Evolutionary conservation across 2,329 filamentous ascomycete species (phyloP), one percentile per base, ranked within the genome.

Genomic region (Raffaelea ambrosiae): DNA sequence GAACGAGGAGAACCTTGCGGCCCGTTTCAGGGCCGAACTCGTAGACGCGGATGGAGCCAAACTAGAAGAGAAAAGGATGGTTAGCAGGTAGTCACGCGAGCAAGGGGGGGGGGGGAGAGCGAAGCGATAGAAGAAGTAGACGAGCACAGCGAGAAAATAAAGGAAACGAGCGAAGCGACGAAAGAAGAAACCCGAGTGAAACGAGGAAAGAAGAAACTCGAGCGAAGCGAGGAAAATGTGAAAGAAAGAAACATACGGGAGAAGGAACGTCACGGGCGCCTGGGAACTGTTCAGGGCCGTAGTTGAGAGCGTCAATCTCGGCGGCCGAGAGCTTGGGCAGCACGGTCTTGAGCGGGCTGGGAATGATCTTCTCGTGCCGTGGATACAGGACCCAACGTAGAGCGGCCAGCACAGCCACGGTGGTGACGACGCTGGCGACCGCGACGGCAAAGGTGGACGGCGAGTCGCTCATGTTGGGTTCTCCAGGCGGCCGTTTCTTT

Each of bases 1-100:
- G 88, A 9, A 95, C 72, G 31, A 94, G 72, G 16, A 94, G 65
- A 4, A 93, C 81, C 58, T 86, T 90, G 41, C 77, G 73, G 8
- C 88, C 88, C 47, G 77, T 65, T 44, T 81, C 74, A 1, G 87
- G 84, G 1, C 88, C 88, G 67, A 84, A 94, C 68, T 94, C 88
- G 61, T 93, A 93, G 20, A 87, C 83, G 35, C 86, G 73, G 47
- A 89, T 81, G 31, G 72, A 80, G 44, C 88, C 88, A 61, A 88
- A 90, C 59, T 77, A 42, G 41, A 48, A 44, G 35, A 38, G 35
- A 38, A 33, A 33, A 9, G 31, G 31, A n/a, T n/a, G n/a, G 26
- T 29, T 29, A 29, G 26, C 13, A 29, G 26, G 13, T 7, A 29
- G n/a, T n/a, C n/a, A n/a, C n/a, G n/a, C n/a, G n/a, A 23, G 21